Evolutionary conservation across 306 rosid species (phyloP), one percentile per base, ranked within the genome.

Genomic region (Crataegus laevigata): DNA sequence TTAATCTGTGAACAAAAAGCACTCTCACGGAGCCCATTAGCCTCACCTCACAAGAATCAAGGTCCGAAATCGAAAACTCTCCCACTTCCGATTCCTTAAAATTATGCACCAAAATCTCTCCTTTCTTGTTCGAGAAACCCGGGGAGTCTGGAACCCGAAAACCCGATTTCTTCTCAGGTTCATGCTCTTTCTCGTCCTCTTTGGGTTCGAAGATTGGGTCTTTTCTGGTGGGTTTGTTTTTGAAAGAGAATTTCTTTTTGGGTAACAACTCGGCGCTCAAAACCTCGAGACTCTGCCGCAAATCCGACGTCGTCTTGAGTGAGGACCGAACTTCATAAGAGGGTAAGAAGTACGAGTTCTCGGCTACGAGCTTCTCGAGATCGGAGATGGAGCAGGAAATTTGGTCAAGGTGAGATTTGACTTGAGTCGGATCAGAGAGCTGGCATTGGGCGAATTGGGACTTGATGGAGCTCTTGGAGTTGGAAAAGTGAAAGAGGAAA

Each of bases 11-110:
- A 68, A 90, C 77, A 52, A 90, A 94, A 12, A 94, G 82, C 2
- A 89, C 87, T 79, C 98, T 86, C 51, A 89, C 82, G 8, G 85
- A 73, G 36, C 98, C 96, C 19, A 77, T 79, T 62, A 91, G 51
- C 75, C 89, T 91, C 75, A 94, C 97, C 79, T 94, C 90, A 69
- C 96, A 94, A 0, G 96, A 90, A 85, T 89, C 87, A 13, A 94
- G 96, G 79, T 87, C 93, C 6, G 96, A 89, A 81, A 94, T 74
- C 11, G 92, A 83, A 61, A 91, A 90, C 50, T 94, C 98, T 30
- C 98, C 96, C 19, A 84, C 24, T 52, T 91, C 96, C 0, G 89
- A 82, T 0, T 83, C 91, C 74, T 80, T 78, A 50, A 90, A 84
- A 42, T 84, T 81, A 32, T 52, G 76, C 24, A 84, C 73, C 81